A percentile compares a stretch with the other conserved stretches of the same genome.
Evolutionary conservation across 2,329 filamentous ascomycete genomes (phyloP).

Genomic region (Sarocladium kiliense): DNA sequence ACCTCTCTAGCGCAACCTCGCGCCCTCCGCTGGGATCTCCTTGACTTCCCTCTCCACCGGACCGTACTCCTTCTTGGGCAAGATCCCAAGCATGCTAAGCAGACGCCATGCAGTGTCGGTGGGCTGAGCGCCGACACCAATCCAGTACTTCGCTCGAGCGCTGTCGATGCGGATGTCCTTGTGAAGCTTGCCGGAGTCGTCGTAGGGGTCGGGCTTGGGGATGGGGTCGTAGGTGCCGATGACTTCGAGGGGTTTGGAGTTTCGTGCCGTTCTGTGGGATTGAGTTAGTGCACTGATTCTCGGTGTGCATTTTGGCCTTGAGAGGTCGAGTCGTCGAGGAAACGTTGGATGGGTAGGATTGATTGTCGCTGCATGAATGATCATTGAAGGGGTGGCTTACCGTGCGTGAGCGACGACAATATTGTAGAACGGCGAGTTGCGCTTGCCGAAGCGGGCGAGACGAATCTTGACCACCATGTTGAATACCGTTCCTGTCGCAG

Average conservation of each 20-base stretch:
- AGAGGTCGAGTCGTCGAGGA: too few relatives aligned
- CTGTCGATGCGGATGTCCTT: constrained; percentile 90
- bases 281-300: neutral
- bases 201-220: constrained; percentile 58
- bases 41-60: constrained; percentile 21
- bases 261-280: constrained; percentile 66
- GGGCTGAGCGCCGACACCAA: constrained; percentile 93
- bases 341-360: neutral
- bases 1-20: neutral
- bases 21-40: constrained; percentile 11
- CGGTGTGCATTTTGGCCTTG: too few relatives aligned
- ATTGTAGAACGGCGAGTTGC: constrained; percentile 91
- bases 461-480: constrained; percentile 90
- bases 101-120: constrained; percentile 85
- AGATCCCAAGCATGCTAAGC: constrained; percentile 64
- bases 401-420: constrained; percentile 92
- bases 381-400: constrained; percentile 40
- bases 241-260: constrained; percentile 88
- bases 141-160: constrained; percentile 83
- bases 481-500: constrained; percentile 9
- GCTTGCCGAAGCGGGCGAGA: constrained; percentile 86
- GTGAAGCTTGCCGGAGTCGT: constrained; percentile 60
- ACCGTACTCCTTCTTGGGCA: constrained; percentile 33
- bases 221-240: constrained; percentile 73
- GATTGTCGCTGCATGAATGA: neutral